Evolutionary conservation across 257 asterid genomes (phyloP), one percentile per base, ranked within the genome.

Genomic region (Penstemon eatonii): DNA sequence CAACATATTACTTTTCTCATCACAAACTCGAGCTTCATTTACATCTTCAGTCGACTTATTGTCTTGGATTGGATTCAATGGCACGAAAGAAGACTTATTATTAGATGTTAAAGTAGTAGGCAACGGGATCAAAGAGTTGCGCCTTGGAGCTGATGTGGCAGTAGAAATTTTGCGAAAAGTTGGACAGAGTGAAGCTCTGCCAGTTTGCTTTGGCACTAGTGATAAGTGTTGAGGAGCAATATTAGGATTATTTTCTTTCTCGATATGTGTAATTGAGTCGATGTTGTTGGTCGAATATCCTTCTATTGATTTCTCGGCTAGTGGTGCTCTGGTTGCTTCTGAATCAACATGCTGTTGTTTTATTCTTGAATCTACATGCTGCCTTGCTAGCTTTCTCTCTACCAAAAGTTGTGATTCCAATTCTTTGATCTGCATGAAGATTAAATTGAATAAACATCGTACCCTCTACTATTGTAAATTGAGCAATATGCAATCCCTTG

Each of bases 341-440:
- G 52, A 58, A 71, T 87, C 95, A 39, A 86, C 87, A 8, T 79
- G 81, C 60, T 81, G 87, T 65, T 78, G 84, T 59, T 54, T 77
- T 40, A 88, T 87, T 80, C 76, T 93, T 18, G 87, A 74, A 79
- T 87, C 95, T 58, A 89, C 89, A 0, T 94, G 96, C 69, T 89
- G 96, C 72, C 96, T 76, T 65, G 91, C 99, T 18, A 94, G 89
- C 79, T 87, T 94, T 73, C 97, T 81, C 84, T 91, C 99, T 25
- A 91, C 86, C 73, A 89, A 52, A 60, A 94, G 85, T 62, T 94
- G 97, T 5, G 97, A 80, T 82, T 94, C 99, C 81, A 94, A 37
- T 79, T 94, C 99, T 80, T 89, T 94, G 75, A 94, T 87, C 99
- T 94, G 86, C 71, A 72, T 6, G 10, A 33, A 33, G 8, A 5